Evolutionary conservation across 768 basidiomycete species (phyloP), one percentile per base, ranked within the genome.

Genomic region (Lepiota venenata): DNA sequence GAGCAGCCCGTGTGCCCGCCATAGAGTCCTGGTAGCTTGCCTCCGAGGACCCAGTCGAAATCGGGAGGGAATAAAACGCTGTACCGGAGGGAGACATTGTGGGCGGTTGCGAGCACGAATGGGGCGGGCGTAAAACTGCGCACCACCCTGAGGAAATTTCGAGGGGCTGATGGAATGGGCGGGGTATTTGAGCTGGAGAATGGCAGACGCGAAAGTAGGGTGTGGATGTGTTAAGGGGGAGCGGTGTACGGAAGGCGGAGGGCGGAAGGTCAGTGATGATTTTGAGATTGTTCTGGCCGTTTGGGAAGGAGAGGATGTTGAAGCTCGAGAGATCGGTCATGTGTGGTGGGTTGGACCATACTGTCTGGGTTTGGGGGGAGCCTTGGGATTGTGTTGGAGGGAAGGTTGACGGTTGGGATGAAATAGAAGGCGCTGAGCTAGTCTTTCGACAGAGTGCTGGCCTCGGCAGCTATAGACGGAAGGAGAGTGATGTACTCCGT

Each of bases 11-110:
- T 71, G 58, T 79, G 82, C 0, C 88, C 88, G 0, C 87, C 87
- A 61, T 84, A 91, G 3, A 93, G 58, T 0, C 93, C 93, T 0
- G 93, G 91, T 4, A 95, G 66, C 69, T 97, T 95, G 6, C 93
- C 93, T 4, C 81, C 93, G 50, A 80, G 74, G 15, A 91, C 90
- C 76, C 83, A 95, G 49, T 86, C 76, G 58, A 92, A 95, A 56
- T 83, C 79, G 0, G 50, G 56, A 0, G 88, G 88, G 63, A 96
- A 92, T 67, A 84, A 93, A 9, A 91, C 83, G 64, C 82, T 83
- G 65, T 93, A 95, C 18, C 62, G 69, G 41, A 90, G 63, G 7
- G 81, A 79, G 22, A 85, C 83, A 56, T 75, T 85, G 20, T 55
- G 60, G 7, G 83, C 85, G 16, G 62, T 42, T 0, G 69, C 47